phyloP scores from a whole-genome alignment of 441 rosid genomes.

The Eruca vesicaria region DNA sequence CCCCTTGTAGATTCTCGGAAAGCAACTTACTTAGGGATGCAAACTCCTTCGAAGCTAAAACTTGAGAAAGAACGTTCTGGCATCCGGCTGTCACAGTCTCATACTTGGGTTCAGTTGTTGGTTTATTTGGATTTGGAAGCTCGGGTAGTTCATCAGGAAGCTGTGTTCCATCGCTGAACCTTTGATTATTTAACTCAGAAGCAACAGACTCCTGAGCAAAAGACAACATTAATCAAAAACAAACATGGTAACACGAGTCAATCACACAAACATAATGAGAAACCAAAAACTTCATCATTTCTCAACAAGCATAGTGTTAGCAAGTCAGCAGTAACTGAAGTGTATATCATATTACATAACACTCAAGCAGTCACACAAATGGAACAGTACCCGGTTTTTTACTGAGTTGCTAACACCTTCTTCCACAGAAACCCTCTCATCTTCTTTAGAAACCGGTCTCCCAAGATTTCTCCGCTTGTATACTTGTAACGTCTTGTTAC shows the following conservation, averaged over 20 bases:
- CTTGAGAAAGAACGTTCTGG: slow-evolving; percentile 59
- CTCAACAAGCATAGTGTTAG: neutral
- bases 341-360: too few relatives aligned
- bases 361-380: too few relatives aligned
- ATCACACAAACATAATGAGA: neutral
- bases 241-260: neutral
- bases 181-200: slow-evolving; percentile 37
- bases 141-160: slow-evolving; percentile 33
- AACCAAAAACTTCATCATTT: neutral
- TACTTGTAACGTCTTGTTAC: neutral
- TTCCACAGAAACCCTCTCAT: too few relatives aligned
- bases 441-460: too few relatives aligned
- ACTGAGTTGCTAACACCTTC: too few relatives aligned
- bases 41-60: slow-evolving; percentile 72
- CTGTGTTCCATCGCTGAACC: slow-evolving; percentile 42
- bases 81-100: slow-evolving; percentile 53
- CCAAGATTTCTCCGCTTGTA: too few relatives aligned
- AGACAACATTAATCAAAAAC: slow-evolving; percentile 12
- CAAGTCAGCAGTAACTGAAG: too few relatives aligned
- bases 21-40: slow-evolving; percentile 67
- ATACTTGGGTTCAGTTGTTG: slow-evolving; percentile 37
- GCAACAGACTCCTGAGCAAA: slow-evolving; percentile 46
- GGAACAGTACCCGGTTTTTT: too few relatives aligned
- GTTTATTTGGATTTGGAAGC: slow-evolving; percentile 40
- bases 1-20: slow-evolving; percentile 66